Percentiles rank a stretch among this genome's conserved stretches.
phyloP scores from a whole-genome alignment of 768 basidiomycete genomes.

The Mrakia hoshinonis region DNA sequence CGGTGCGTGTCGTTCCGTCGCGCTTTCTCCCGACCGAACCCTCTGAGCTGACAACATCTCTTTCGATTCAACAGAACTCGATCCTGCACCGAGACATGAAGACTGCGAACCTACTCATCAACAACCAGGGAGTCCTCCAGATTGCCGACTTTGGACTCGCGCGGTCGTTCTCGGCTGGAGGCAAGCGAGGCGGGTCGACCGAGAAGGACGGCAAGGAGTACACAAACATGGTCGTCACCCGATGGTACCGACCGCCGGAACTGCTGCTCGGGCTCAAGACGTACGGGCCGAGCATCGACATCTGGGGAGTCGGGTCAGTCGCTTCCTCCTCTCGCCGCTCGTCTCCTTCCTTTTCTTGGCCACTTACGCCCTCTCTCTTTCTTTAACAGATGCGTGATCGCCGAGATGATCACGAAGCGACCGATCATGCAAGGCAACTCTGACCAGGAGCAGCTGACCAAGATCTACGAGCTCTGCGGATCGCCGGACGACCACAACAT shows the following conservation, averaged over 20 bases:
- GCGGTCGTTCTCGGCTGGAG: constrained; percentile 48
- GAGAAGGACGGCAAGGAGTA: constrained; percentile 55
- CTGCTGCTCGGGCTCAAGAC: constrained; percentile 76
- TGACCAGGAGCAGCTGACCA: constrained; percentile 83
- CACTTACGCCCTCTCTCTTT: not conserved
- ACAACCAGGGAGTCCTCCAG: constrained; percentile 69
- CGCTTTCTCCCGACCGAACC: not conserved
- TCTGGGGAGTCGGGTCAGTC: constrained; percentile 91
- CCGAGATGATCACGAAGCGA: constrained; percentile 81
- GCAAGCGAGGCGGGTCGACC: constrained; percentile 20
- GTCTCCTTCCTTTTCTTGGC: constrained; percentile 55
- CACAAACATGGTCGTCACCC: constrained; percentile 85
- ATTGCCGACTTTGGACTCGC: constrained; percentile 97
- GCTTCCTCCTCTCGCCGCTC: constrained; percentile 45
- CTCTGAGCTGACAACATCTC: constrained; percentile 27
- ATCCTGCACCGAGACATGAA: constrained; percentile 99
- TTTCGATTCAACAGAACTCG: constrained; percentile 56
- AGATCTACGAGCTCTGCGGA: constrained; percentile 84
- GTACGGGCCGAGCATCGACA: constrained; percentile 89
- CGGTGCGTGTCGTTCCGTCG: constrained; percentile 49
- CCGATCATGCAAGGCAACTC: constrained; percentile 81
- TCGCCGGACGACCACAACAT: constrained; percentile 50
- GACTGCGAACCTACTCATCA: constrained; percentile 90
- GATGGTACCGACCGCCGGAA: constrained; percentile 93
- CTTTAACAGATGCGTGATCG: constrained; percentile 70